These are phyloP conservation scores for Hymenoscyphus occultus DNA, from an alignment of 2,329 filamentous ascomycete genomes.

Conservation along the genomic window DNA sequence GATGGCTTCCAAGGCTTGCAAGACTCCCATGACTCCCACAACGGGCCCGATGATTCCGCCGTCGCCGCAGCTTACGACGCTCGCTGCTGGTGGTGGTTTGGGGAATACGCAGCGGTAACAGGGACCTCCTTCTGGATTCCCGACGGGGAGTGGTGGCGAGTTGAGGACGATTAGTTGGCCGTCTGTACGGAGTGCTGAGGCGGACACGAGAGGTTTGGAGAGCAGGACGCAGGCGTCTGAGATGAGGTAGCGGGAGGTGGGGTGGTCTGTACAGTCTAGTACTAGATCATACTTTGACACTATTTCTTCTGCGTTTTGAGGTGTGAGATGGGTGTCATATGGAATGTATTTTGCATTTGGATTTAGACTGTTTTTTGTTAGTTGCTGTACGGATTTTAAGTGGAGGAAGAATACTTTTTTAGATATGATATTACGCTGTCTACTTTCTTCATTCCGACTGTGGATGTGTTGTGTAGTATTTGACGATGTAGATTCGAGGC, in stretches of 20 bases:
- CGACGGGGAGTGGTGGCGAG: slow-evolving; percentile 63
- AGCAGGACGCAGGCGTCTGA: slow-evolving; percentile 85
- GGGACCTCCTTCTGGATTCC: slow-evolving; percentile 62
- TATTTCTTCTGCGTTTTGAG: slow-evolving; percentile 64
- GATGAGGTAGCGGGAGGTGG: slow-evolving; percentile 85
- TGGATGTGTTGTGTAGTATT: slow-evolving; percentile 70
- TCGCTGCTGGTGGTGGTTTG: slow-evolving; percentile 77
- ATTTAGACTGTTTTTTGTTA: slow-evolving; percentile 57
- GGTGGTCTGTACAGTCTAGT: slow-evolving; percentile 93
- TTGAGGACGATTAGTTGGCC: slow-evolving; percentile 90
- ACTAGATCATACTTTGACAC: slow-evolving; percentile 75
- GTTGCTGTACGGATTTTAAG: neutral
- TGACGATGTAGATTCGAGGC: slow-evolving; percentile 90
- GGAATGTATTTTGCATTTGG: slow-evolving; percentile 63
- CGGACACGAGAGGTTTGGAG: slow-evolving; percentile 77
- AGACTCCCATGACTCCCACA: slow-evolving; percentile 86
- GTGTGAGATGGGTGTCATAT: slow-evolving; percentile 62
- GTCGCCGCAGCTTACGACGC: slow-evolving; percentile 83
- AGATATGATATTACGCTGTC: slow-evolving; percentile 67
- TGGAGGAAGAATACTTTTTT: slow-evolving; percentile 42
- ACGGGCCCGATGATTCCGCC: slow-evolving; percentile 90
- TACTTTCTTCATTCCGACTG: slow-evolving; percentile 75
- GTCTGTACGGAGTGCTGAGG: slow-evolving; percentile 82
- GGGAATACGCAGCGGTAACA: slow-evolving; percentile 96
- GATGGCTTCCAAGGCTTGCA: slow-evolving; percentile 87